These are phyloP conservation scores for Blastocrithidia nonstop DNA, from an alignment of 208 protist species.

Conservation along the genomic window DNA sequence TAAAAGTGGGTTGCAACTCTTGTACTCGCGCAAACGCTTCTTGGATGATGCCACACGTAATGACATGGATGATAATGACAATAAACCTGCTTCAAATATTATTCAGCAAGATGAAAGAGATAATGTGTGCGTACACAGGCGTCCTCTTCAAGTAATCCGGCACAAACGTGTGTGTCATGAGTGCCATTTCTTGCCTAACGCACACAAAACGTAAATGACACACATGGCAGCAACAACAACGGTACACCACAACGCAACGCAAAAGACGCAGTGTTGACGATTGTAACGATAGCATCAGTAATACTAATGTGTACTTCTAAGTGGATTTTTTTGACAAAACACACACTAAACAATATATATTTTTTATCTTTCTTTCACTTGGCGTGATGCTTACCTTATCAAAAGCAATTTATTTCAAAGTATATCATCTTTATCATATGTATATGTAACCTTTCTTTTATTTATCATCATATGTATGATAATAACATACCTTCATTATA, in stretches of 20 bases:
- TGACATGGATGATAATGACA: too few species aligned
- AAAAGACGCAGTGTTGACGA: too few species aligned
- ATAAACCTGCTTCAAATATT: too few species aligned
- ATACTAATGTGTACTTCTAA: too few species aligned
- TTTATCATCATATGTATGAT: background rate
- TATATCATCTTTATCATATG: background rate
- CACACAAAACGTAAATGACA: background rate
- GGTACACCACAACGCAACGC: background rate
- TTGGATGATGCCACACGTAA: conserved; percentile 35
- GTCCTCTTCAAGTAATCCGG: too few species aligned
- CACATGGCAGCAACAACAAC: conserved; percentile 1
- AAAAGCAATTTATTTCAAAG: background rate
- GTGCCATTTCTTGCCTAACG: background rate
- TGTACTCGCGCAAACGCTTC: conserved; percentile 46
- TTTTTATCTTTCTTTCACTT: conserved; percentile 6
- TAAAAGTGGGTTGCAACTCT: conserved; percentile 25
- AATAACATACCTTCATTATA: background rate
- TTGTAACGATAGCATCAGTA: too few species aligned
- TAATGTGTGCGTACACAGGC: too few species aligned
- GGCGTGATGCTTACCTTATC: background rate
- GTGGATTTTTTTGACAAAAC: too few species aligned
- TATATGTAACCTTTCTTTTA: conserved; percentile 1
- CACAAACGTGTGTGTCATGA: background rate
- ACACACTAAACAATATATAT: too few species aligned
- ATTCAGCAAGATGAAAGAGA: too few species aligned